A percentile compares a stretch with the other conserved stretches of the same genome.
Conservation (phyloP, 805 yeast genomes). For the Candida michaelii region DNA sequence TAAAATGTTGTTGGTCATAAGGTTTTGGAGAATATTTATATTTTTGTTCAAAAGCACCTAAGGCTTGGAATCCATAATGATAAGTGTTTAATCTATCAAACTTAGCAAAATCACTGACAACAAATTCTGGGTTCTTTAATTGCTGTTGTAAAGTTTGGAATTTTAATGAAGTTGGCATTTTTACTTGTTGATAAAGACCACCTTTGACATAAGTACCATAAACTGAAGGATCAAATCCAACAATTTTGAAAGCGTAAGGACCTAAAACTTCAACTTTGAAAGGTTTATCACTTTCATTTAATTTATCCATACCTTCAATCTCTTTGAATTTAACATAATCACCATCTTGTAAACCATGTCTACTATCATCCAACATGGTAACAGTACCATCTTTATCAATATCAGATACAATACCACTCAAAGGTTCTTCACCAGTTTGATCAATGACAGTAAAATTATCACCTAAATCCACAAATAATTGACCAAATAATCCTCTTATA, state of each 20-base stretch:
- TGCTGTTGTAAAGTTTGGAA: conserved; percentile 69
- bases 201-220: conserved; percentile 73
- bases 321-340: conserved; percentile 84
- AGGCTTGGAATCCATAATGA: conserved; percentile 90
- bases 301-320: conserved; percentile 71
- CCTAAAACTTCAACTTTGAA: conserved; percentile 83
- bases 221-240: conserved; percentile 38
- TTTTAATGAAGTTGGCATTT: conserved; percentile 64
- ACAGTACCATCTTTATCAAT: conserved; percentile 87
- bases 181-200: conserved; percentile 91
- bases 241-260: conserved; percentile 86
- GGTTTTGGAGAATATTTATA: conserved; percentile 79
- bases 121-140: conserved; percentile 71
- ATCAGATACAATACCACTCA: conserved; percentile 82
- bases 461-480: conserved; percentile 89
- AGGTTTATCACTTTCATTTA: conserved; percentile 68
- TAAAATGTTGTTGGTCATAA: conserved; percentile 70
- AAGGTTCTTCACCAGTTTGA: conserved; percentile 90
- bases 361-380: conserved; percentile 85
- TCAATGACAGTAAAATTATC: conserved; percentile 76
- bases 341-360: conserved; percentile 95
- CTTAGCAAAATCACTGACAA: conserved; percentile 88
- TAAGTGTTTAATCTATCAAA: conserved; percentile 88
- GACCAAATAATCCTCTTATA: conserved; percentile 85
- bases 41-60: conserved; percentile 66